Evolutionary conservation across 495 filamentous ascomycete species (phyloP).

Genomic region (Pyrenula massariospora): DNA sequence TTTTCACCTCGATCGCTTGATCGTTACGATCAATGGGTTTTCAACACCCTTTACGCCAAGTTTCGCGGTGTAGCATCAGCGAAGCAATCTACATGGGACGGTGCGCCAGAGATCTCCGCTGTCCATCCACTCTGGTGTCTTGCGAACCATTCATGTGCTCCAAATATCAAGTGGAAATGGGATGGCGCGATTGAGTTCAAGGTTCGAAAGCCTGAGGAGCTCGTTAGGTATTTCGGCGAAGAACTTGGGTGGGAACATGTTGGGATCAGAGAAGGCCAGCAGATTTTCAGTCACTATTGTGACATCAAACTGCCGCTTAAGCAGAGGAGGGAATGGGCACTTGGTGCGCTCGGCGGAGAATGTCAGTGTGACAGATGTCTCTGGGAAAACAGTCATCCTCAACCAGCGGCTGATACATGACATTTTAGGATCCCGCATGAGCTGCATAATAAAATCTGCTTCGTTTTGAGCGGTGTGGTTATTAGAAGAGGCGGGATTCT

Average conservation of each 20-base stretch:
- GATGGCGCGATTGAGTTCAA: slow-evolving; percentile 68
- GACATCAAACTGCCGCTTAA: slow-evolving; percentile 69
- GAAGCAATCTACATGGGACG: slow-evolving; percentile 55
- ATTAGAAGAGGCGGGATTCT: no score
- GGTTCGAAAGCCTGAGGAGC: slow-evolving; percentile 17
- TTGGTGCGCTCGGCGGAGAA: slow-evolving; percentile 69
- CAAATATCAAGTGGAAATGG: slow-evolving; percentile 93
- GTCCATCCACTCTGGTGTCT: slow-evolving; percentile 67
- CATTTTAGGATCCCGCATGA: no score
- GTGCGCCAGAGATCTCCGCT: slow-evolving; percentile 68
- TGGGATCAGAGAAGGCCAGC: slow-evolving; percentile 64
- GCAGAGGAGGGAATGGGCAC: slow-evolving; percentile 79
- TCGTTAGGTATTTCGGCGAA: slow-evolving; percentile 32
- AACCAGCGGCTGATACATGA: no score
- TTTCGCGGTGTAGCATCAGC: slow-evolving; percentile 88
- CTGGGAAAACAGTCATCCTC: no score
- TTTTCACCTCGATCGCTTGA: slow-evolving; percentile 42
- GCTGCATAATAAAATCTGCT: no score
- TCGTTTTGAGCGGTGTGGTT: no score
- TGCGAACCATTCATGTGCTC: slow-evolving; percentile 90
- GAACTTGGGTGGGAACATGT: slow-evolving; percentile 18
- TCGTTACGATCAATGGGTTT: slow-evolving; percentile 76
- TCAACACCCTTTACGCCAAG: slow-evolving; percentile 87
- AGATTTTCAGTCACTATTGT: slow-evolving; percentile 89
- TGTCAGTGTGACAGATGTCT: slow-evolving; percentile 75